Conservation (phyloP, 164 flowering plant genomes). For the Paratinospora sagittata region DNA sequence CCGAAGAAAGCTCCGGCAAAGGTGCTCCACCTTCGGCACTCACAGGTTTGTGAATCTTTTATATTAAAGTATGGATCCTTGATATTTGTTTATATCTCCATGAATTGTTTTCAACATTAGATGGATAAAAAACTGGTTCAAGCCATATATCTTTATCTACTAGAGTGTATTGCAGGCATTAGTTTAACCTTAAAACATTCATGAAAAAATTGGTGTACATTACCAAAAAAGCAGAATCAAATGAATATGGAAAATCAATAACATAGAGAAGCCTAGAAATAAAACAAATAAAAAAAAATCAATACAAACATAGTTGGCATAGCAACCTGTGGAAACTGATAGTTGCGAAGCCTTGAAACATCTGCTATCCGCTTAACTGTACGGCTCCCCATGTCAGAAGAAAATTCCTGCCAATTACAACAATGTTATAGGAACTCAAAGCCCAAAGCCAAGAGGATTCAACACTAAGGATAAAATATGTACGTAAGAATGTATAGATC, state of each 20-base stretch:
- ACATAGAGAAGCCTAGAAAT: not conserved
- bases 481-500: not conserved
- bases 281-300: not conserved
- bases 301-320: not conserved
- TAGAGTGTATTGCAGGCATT: not conserved
- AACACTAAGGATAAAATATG: not conserved
- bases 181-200: too few relatives aligned
- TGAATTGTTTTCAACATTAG: too few relatives aligned
- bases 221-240: too few relatives aligned
- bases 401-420: conserved; percentile 63
- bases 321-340: conserved; percentile 87
- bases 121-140: not conserved
- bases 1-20: too few relatives aligned
- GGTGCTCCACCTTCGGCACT: too few relatives aligned
- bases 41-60: too few relatives aligned
- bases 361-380: conserved; percentile 91
- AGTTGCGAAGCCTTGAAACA: conserved; percentile 83
- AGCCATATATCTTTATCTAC: not conserved
- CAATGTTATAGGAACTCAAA: not conserved
- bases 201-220: too few relatives aligned
- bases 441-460: not conserved
- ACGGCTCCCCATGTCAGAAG: conserved; percentile 97
- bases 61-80: too few relatives aligned
- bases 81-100: too few relatives aligned
- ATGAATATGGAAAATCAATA: not conserved